Base-by-base conservation (phyloP, 768 basidiomycete genomes). In the Suillus brevipes region DNA sequence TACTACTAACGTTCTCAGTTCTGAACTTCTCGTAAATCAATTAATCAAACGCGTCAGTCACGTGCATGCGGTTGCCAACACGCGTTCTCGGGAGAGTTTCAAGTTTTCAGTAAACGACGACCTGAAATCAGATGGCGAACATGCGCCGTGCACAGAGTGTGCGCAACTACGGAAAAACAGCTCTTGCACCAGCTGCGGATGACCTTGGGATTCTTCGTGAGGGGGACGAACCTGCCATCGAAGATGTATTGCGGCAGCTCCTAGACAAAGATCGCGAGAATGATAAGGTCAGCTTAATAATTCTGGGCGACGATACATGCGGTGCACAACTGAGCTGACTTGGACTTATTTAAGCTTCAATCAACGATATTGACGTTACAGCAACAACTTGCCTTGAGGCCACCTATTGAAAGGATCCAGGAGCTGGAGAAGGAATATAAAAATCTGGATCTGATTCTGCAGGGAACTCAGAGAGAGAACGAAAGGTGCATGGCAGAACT, bases 381-480 rank as follows among this genome's bases (percentile, higher is more conserved):
- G 71, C 82, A 81, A 0, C 87, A 89, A 66, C 84, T 93, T 6
- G 80, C 85, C 0, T 80, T 87, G 61, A 82, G 92, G 14, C 92
- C 92, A 14, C 86, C 91, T 6, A 65, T 88, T 43, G 90, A 92
- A 66, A 78, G 78, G 0, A 79, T 94, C 34, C 87, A 91, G 65
- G 82, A 81, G 42, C 75, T 93, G 38, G 82, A 89, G 74, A 88
- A 86, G 70, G 92, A 94, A 68, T 87, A 88, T 70, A 86, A 86
- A 69, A 89, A 90, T 64, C 78, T 93, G 1, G 92, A 93, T 45
- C 79, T 94, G 20, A 79, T 94, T 4, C 76, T 93, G 0, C 85
- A 90, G 65, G 92, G 92, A 0, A 94, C 92, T 0, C 91, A 93
- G 67, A 80, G 91, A 59, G 93, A 95, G 78, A 95, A 95, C 70